Base-by-base conservation (phyloP, 2,329 filamentous ascomycete genomes). In the Neurospora sp. region DNA sequence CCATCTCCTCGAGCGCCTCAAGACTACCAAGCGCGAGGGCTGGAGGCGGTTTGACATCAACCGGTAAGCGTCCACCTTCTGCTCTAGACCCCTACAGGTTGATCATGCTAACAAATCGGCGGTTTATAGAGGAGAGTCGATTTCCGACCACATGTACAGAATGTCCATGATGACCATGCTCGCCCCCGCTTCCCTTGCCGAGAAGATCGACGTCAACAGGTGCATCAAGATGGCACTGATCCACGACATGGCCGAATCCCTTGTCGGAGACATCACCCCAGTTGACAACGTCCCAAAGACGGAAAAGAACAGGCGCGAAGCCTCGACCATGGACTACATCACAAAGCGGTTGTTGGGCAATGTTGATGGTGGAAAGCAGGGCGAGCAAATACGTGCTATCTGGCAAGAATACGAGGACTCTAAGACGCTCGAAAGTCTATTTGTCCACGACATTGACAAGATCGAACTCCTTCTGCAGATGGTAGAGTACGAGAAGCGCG, bases 61-160 rank as follows among this genome's bases (percentile, higher is more conserved):
- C 1, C 81, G 84, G 87, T 89, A 78, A 62, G 78, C 66, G 66
- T n/a, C 23, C 23, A 28, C 23, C 3, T 28, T 28, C 23, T 28
- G 23, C 23, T 28, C 23, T 28, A 28, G 23, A 28, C 23, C 23
- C 23, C 23, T 28, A 28, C 23, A 28, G 23, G 3, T 28, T 28
- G 3, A 28, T 3, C 23, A 28, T 28, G 23, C 71, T 74, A 39
- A 73, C 69, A 38, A 15, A 28, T 28, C 28, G 7, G 15, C 67
- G 72, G 36, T 81, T 38, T 23, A 6, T 73, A 89, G 86, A 70
- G 91, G 93, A 79, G 96, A 99, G 81, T 97, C 93, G 1, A 97
- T 99, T 78, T 87, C 93, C 69, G 96, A 99, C 82, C 96, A 99
- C 85, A 99, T 99, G 96, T 99, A 98, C 82, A 93, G 96, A 82